A percentile compares a stretch with the other conserved stretches of the same genome.
Conservation (phyloP, 495 filamentous ascomycete species). For the Daldinia bambusicola region DNA sequence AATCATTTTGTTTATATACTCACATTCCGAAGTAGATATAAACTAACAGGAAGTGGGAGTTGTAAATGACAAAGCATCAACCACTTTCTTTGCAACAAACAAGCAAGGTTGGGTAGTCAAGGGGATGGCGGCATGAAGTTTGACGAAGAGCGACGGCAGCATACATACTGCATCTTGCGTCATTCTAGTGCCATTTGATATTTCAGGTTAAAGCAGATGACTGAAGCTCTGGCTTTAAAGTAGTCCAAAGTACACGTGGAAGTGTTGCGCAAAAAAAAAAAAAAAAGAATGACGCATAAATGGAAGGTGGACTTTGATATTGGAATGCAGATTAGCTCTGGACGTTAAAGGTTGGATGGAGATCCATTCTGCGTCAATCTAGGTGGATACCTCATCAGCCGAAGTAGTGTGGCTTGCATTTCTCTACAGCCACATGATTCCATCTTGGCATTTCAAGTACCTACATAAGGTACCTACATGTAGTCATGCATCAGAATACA, state of each 20-base stretch:
- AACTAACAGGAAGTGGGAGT: not conserved
- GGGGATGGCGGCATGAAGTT: conserved; percentile 36
- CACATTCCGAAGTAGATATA: conserved; percentile 5
- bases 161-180: conserved; percentile 20
- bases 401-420: conserved; percentile 35
- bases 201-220: not conserved
- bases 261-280: conserved; percentile 17
- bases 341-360: conserved; percentile 18
- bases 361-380: conserved; percentile 33
- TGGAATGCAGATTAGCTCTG: conserved; percentile 35
- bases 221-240: not conserved
- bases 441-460: not conserved
- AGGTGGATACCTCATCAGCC: conserved; percentile 19
- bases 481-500: too few relatives aligned
- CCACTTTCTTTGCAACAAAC: not conserved
- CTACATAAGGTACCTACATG: not conserved
- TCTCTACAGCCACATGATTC: conserved; percentile 20
- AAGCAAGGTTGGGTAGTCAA: conserved; percentile 16
- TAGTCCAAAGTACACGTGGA: conserved; percentile 7
- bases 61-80: conserved; percentile 12
- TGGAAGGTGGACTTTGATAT: conserved; percentile 14
- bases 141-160: conserved; percentile 29
- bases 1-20: conserved; percentile 14
- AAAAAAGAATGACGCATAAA: conserved; percentile 1
- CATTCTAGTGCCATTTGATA: conserved; percentile 8